A percentile compares a stretch with the other conserved stretches of the same genome.
These are phyloP conservation scores for Ilyonectria sp. DNA, from an alignment of 2,329 filamentous ascomycete species.

Conservation along the genomic window DNA sequence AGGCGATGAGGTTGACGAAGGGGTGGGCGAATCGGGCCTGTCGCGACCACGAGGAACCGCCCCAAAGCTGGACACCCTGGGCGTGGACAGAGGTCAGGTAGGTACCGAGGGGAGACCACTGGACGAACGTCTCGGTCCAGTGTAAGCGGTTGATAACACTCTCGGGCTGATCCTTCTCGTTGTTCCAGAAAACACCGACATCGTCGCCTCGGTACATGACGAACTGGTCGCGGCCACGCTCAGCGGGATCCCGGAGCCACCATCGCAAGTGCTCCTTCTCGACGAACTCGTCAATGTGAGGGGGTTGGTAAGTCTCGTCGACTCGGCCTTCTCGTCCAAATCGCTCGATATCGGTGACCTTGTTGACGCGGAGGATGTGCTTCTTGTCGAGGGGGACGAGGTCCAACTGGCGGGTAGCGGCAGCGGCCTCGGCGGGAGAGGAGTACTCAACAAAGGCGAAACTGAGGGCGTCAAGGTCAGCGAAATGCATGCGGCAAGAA, in stretches of 20 bases:
- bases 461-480: constrained; percentile 60
- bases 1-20: constrained; percentile 95
- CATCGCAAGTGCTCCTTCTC: constrained; percentile 96
- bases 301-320: constrained; percentile 89
- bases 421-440: constrained; percentile 88
- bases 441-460: constrained; percentile 99
- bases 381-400: constrained; percentile 93
- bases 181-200: constrained; percentile 98
- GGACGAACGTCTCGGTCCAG: constrained; percentile 98
- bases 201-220: constrained; percentile 93
- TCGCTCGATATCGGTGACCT: constrained; percentile 97
- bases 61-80: constrained; percentile 98
- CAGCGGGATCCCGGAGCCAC: constrained; percentile 86
- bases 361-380: constrained; percentile 96
- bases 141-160: constrained; percentile 91
- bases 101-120: constrained; percentile 97
- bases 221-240: constrained; percentile 93
- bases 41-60: constrained; percentile 88
- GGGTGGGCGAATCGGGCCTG: constrained; percentile 96
- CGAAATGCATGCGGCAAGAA: constrained; percentile 15
- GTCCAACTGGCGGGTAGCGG: constrained; percentile 91
- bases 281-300: constrained; percentile 85
- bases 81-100: constrained; percentile 95
- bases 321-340: constrained; percentile 95
- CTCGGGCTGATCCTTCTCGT: constrained; percentile 92